These are phyloP conservation scores for Solanum stenotomum DNA, from an alignment of 257 asterid species.

Conservation along the genomic window DNA sequence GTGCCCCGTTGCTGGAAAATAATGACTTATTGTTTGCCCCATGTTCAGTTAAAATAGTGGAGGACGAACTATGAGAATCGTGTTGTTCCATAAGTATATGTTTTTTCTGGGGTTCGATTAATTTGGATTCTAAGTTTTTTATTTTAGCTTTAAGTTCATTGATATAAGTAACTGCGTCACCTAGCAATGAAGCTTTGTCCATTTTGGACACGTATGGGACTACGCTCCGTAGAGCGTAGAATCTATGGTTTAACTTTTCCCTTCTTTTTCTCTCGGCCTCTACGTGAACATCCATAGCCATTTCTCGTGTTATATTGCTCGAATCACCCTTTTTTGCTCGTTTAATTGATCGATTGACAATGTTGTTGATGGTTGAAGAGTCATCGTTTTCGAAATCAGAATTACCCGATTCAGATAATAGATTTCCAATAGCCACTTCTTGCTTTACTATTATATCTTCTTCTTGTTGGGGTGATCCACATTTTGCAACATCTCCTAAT, in stretches of 20 bases:
- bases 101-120: neutral
- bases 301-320: neutral
- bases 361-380: neutral
- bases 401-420: neutral
- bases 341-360: neutral
- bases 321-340: neutral
- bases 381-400: neutral
- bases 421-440: neutral
- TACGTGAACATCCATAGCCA: conserved; percentile 12
- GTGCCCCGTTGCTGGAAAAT: neutral
- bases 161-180: conserved; percentile 38
- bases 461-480: neutral
- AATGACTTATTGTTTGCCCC: neutral
- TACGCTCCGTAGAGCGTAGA: conserved; percentile 36
- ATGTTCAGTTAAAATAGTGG: neutral
- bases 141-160: conserved; percentile 25
- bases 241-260: conserved; percentile 30
- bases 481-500: neutral
- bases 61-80: conserved; percentile 10
- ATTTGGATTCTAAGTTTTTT: conserved; percentile 6
- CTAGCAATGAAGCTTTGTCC: conserved; percentile 37
- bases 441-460: neutral
- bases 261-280: conserved; percentile 37
- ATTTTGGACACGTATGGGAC: conserved; percentile 37
- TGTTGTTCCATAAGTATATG: neutral